Base-by-base conservation (phyloP, 2,329 filamentous ascomycete genomes). In the Ampelomyces quisqualis region DNA sequence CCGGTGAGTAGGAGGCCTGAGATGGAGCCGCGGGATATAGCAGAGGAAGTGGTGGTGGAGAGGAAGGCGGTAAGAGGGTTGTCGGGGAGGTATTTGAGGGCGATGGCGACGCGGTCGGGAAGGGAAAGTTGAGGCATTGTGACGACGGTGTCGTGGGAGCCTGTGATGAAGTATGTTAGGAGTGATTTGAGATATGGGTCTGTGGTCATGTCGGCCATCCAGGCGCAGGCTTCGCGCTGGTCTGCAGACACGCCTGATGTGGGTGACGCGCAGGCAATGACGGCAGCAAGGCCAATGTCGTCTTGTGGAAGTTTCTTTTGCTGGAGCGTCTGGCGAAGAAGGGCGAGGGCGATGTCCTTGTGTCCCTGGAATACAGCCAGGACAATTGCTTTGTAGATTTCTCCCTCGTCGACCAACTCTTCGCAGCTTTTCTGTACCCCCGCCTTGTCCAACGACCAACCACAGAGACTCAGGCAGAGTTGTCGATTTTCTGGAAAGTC, bases 171-270 rank as follows among this genome's bases (percentile, higher is more conserved):
- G 51, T 88, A 82, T 3, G 84, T 82, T 17, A 88, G 87, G 33
- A 93, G 85, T 5, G 86, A 87, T 40, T 87, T 84, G 17, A 93
- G 77, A 60, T 90, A 91, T 0, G 87, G 84, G 55, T 93, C 86
- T 0, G 84, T 82, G 46, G 85, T 75, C 53, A 83, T 79, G 46
- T 79, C 79, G 17, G 78, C 77, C 64, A 84, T 80, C 68, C 80
- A 81, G 8, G 73, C 68, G 48, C 81, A 82, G 29, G 81, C 77
- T 46, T 82, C 77, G 48, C 78, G 74, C 70, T 82, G 82, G 33
- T 80, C 78, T 21, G 76, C 68, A 41, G 79, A 79, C 20, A 76
- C 72, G 7, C 49, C 51, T 2, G 56, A 58, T 5, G 47, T 49
- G n/a, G 56, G 56, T 2, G 71, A 67, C 34, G 73, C 70, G 33